These are phyloP conservation scores for Casuarina glauca DNA, from an alignment of 306 rosid genomes.

Conservation along the genomic window DNA sequence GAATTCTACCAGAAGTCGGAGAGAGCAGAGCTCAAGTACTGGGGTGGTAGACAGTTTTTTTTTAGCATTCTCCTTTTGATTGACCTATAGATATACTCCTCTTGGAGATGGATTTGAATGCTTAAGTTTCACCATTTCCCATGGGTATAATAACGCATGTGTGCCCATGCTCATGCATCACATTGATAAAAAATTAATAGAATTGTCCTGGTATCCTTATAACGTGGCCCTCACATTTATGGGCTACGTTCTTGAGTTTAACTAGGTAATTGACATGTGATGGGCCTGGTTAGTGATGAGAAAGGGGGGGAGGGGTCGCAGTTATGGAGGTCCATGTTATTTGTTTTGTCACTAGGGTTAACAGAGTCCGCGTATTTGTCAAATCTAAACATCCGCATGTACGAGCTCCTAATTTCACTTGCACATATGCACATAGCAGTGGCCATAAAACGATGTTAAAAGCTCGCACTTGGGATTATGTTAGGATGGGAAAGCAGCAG, in stretches of 20 bases:
- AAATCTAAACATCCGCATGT: not conserved
- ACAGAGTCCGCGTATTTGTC: not conserved
- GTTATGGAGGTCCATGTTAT: not conserved
- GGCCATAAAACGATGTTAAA: conserved; percentile 3
- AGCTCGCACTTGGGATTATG: conserved; percentile 29
- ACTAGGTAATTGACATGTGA: not conserved
- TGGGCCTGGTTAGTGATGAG: not conserved
- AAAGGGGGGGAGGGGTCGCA: not conserved
- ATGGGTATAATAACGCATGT: not conserved
- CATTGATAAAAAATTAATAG: not conserved
- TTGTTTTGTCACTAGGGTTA: not conserved
- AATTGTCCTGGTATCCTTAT: not conserved
- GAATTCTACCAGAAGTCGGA: not conserved
- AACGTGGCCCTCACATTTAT: not conserved
- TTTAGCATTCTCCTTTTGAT: not conserved
- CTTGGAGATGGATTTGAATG: not conserved
- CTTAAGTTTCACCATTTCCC: not conserved
- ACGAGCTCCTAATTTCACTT: not conserved
- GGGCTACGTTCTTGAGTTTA: not conserved
- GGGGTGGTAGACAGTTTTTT: not conserved
- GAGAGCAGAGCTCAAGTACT: not conserved
- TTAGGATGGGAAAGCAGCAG: conserved; percentile 56
- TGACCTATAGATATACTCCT: not conserved
- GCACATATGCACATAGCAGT: not conserved
- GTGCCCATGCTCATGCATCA: not conserved